Percentiles rank a stretch among this genome's conserved stretches.
Evolutionary conservation across 805 yeast species (phyloP).

Genomic region (Millerozyma miso): DNA sequence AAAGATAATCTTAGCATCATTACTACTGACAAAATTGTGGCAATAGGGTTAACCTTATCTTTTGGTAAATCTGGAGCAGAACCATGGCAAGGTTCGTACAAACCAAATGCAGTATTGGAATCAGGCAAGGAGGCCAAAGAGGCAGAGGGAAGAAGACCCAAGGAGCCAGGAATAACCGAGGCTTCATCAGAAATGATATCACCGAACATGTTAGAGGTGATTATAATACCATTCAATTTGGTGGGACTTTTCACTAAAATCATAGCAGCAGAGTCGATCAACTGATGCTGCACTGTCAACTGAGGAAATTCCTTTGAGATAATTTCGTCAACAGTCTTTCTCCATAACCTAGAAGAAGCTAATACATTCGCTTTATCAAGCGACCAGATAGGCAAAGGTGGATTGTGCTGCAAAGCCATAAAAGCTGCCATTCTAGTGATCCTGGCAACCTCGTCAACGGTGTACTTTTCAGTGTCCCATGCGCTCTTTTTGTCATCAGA

Average conservation of each 20-base stretch:
- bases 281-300: conserved; percentile 82
- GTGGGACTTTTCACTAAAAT: conserved; percentile 89
- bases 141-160: conserved; percentile 93
- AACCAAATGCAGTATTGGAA: conserved; percentile 88
- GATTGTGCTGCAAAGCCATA: conserved; percentile 86
- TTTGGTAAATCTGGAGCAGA: conserved; percentile 91
- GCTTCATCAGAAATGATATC: conserved; percentile 98
- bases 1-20: conserved; percentile 95
- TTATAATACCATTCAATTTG: conserved; percentile 83
- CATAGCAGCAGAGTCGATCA: conserved; percentile 99
- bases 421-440: conserved; percentile 98
- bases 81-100: conserved; percentile 98
- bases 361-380: conserved; percentile 96
- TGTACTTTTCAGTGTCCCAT: conserved; percentile 88
- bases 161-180: conserved; percentile 94
- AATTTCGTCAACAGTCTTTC: conserved; percentile 84
- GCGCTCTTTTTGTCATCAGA: conserved; percentile 63
- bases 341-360: conserved; percentile 95
- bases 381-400: conserved; percentile 95
- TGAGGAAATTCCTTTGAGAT: conserved; percentile 88
- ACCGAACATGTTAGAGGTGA: conserved; percentile 97
- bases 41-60: conserved; percentile 91
- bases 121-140: conserved; percentile 97
- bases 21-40: conserved; percentile 92
- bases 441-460: conserved; percentile 89